A percentile compares a stretch with the other conserved stretches of the same genome.
Conservation (phyloP, 2,329 filamentous ascomycete genomes). For the Aspergillus clavatus region DNA sequence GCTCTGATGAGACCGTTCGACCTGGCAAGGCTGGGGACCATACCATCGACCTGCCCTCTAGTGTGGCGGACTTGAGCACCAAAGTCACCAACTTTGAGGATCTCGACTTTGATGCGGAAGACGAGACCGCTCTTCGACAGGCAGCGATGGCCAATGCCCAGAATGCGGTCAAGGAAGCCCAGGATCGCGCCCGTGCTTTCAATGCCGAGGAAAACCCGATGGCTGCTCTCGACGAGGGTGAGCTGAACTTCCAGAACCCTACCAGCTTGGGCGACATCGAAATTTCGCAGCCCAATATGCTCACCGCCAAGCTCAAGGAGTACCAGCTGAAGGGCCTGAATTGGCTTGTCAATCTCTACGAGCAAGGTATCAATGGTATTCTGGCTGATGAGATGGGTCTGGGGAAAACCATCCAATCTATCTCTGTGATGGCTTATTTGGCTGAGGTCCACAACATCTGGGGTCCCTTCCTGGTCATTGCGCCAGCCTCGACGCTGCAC, state of each 20-base stretch:
- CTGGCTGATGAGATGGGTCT: conserved; percentile 99
- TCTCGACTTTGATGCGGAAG: conserved; percentile 91
- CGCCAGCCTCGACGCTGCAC: conserved; percentile 91
- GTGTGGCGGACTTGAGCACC: conserved; percentile 47
- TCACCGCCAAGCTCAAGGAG: conserved; percentile 92
- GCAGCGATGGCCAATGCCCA: conserved; percentile 95
- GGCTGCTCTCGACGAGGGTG: conserved; percentile 81
- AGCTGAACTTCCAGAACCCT: conserved; percentile 99
- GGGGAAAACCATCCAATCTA: conserved; percentile 97
- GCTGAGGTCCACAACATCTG: conserved; percentile 97
- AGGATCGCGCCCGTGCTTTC: conserved; percentile 88
- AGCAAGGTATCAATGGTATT: conserved; percentile 99
- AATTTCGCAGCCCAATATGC: conserved; percentile 87
- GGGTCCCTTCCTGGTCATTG: conserved; percentile 96
- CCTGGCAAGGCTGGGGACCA: conserved; percentile 34
- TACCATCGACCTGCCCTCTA: conserved; percentile 46
- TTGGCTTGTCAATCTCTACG: conserved; percentile 97
- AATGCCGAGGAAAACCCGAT: conserved; percentile 66
- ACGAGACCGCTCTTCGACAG: conserved; percentile 73
- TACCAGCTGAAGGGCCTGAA: conserved; percentile 99
- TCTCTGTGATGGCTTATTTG: conserved; percentile 98
- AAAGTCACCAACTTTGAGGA: conserved; percentile 94
- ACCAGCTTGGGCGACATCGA: conserved; percentile 91
- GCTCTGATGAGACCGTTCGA: conserved; percentile 43
- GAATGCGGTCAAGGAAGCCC: conserved; percentile 88